Evolutionary conservation across 768 basidiomycete species (phyloP).

Genomic region (Lactifluus hygrophoroides): DNA sequence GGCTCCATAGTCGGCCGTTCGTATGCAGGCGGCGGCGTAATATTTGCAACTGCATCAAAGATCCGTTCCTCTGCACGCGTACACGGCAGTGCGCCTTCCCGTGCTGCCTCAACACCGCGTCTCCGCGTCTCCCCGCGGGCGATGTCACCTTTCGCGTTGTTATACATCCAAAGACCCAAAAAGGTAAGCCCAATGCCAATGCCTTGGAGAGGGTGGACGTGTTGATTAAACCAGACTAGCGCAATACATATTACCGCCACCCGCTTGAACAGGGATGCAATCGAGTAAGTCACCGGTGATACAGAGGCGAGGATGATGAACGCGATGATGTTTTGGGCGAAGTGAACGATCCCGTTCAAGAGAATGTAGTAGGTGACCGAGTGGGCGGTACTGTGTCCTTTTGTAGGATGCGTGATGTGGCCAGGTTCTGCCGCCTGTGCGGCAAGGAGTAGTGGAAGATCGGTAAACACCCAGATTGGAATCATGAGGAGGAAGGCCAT

Average conservation of each 20-base stretch:
- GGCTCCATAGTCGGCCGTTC: background rate
- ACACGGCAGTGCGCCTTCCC: constrained; percentile 59
- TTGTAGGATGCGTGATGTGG: constrained; percentile 38
- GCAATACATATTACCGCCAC: constrained; percentile 98
- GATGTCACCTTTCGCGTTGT: constrained; percentile 86
- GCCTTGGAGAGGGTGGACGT: constrained; percentile 75
- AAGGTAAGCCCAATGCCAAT: constrained; percentile 90
- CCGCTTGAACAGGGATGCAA: constrained; percentile 95
- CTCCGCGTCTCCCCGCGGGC: constrained; percentile 88
- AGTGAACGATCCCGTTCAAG: constrained; percentile 93
- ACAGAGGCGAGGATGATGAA: constrained; percentile 94
- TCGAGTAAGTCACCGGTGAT: constrained; percentile 97
- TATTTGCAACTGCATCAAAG: constrained; percentile 38
- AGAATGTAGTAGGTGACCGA: constrained; percentile 76
- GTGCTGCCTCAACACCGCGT: constrained; percentile 63
- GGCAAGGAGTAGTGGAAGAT: constrained; percentile 61
- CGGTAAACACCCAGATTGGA: constrained; percentile 88
- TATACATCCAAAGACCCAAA: constrained; percentile 90
- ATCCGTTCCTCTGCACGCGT: constrained; percentile 49
- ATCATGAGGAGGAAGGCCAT: constrained; percentile 96
- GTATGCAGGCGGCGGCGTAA: constrained; percentile 20
- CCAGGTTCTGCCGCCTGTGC: constrained; percentile 30
- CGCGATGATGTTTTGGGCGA: constrained; percentile 94
- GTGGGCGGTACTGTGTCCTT: constrained; percentile 43
- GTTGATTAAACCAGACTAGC: constrained; percentile 91